Percentiles rank a stretch among this genome's conserved stretches.
Conservation (phyloP, 2,329 filamentous ascomycete genomes). For the Gnomoniopsis sp. region DNA sequence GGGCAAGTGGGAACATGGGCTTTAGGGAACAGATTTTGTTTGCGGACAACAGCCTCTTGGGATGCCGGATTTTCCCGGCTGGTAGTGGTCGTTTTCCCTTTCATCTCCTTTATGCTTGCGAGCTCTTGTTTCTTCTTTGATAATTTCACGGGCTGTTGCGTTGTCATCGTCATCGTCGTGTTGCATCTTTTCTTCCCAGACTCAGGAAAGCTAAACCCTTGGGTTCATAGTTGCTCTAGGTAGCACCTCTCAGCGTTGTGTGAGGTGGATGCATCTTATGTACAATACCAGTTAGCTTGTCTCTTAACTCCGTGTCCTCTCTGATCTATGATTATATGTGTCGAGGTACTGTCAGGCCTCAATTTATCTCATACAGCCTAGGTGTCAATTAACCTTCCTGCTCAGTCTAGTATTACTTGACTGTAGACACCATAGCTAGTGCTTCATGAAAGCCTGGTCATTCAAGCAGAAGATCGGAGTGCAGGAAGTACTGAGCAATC, state of each 20-base stretch:
- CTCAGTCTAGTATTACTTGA: too few species aligned
- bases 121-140: slow-evolving; percentile 15
- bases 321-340: background rate
- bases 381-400: too few species aligned
- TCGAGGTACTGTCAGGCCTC: background rate
- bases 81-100: slow-evolving; percentile 14
- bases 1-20: slow-evolving; percentile 5
- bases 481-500: too few species aligned
- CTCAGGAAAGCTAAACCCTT: slow-evolving; percentile 5
- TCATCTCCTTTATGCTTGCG: slow-evolving; percentile 15
- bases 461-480: too few species aligned
- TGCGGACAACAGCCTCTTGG: slow-evolving; percentile 16
- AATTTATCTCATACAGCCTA: too few species aligned
- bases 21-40: slow-evolving; percentile 5
- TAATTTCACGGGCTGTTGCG: slow-evolving; percentile 18
- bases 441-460: too few species aligned
- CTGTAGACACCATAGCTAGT: too few species aligned
- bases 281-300: slow-evolving; percentile 19
- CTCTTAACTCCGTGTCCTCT: slow-evolving; percentile 3
- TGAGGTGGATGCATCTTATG: slow-evolving; percentile 17
- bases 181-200: slow-evolving; percentile 13
- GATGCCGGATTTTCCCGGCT: slow-evolving; percentile 7
- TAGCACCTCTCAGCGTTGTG: slow-evolving; percentile 9
- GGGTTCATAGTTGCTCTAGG: slow-evolving; percentile 10
- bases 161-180: slow-evolving; percentile 1